Evolutionary conservation across 768 basidiomycete species (phyloP), one percentile per base, ranked within the genome.

Genomic region (Podaxis mareebaensis): DNA sequence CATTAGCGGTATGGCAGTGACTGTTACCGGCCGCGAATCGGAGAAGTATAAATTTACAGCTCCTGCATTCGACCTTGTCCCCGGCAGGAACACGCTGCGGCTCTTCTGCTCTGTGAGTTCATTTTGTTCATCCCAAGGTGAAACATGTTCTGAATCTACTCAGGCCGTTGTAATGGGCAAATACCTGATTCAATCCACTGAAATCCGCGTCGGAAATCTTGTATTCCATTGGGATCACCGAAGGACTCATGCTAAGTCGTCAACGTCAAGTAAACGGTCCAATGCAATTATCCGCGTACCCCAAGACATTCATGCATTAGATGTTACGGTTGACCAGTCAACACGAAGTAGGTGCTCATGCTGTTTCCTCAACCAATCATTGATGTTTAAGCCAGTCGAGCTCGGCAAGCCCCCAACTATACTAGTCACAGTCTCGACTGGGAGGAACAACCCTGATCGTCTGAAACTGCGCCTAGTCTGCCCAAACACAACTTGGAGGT

Each of bases 111-210:
- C 91, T 7, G 95, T 96, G 73, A 67, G 91, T 44, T 38, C 28
- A 42, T 42, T 38, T 33, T 6, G 28, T 17, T 30, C 28, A 12
- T 59, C 2, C 15, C n/a, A 24, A 44, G 30, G 28, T 15, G 3
- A n/a, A 33, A 44, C 12, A 48, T 22, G 53, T 68, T 44, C 61
- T 63, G 36, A 64, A 52, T 4, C 49, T 39, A 12, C 11, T 49
- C 55, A 94, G 94, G 90, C 87, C 15, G 83, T 91, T 3, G 80
- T 86, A 15, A 77, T 81, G 52, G 96, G 95, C 11, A 79, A 82
- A 0, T 93, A 90, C 69, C 67, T 85, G 2, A 77, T 91, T 26
- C 90, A 93, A 38, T 79, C 80, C 39, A 89, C 83, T 15, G 88
- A 93, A 73, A 78, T 91, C 24, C 84, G 82, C 15, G 76, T 91